phyloP scores from a whole-genome alignment of 805 yeast genomes.

The Candida vartiovaarae region DNA sequence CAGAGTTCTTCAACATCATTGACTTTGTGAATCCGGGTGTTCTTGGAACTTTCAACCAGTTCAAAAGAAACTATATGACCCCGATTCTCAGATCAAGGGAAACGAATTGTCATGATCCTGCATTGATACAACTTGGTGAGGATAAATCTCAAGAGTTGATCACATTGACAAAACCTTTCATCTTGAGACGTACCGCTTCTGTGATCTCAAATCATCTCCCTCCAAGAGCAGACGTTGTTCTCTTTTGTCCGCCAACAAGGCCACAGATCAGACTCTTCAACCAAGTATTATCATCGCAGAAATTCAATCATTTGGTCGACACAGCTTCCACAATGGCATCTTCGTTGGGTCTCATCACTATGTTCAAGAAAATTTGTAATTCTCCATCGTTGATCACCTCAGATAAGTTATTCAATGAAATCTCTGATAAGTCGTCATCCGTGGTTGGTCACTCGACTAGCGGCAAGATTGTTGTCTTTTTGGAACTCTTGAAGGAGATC shows the following conservation, averaged over 20 bases:
- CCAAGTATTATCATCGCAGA: constrained; percentile 31
- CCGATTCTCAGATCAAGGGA: constrained; percentile 76
- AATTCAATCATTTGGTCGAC: constrained; percentile 19
- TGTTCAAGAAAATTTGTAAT: constrained; percentile 76
- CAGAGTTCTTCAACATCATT: constrained; percentile 73
- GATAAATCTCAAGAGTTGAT: constrained; percentile 58
- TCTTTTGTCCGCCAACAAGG: constrained; percentile 72
- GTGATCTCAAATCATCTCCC: constrained; percentile 56
- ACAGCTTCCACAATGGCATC: constrained; percentile 24
- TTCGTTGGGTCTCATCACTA: constrained; percentile 62
- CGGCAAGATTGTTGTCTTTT: constrained; percentile 63
- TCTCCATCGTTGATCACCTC: constrained; percentile 58
- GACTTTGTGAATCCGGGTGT: constrained; percentile 83
- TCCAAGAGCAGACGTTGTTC: constrained; percentile 63
- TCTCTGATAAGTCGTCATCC: constrained; percentile 3
- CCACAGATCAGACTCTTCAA: constrained; percentile 52
- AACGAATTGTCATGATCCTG: constrained; percentile 44
- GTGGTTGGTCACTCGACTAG: constrained; percentile 8
- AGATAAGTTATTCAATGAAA: constrained; percentile 37
- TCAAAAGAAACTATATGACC: constrained; percentile 53
- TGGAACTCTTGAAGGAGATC: constrained; percentile 42
- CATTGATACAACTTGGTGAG: constrained; percentile 48
- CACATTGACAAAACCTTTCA: constrained; percentile 54
- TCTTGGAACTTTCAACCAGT: constrained; percentile 52
- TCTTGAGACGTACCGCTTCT: constrained; percentile 64